phyloP scores from a whole-genome alignment of 148 eudicot genomes.

The Rhododendron ovatum region DNA sequence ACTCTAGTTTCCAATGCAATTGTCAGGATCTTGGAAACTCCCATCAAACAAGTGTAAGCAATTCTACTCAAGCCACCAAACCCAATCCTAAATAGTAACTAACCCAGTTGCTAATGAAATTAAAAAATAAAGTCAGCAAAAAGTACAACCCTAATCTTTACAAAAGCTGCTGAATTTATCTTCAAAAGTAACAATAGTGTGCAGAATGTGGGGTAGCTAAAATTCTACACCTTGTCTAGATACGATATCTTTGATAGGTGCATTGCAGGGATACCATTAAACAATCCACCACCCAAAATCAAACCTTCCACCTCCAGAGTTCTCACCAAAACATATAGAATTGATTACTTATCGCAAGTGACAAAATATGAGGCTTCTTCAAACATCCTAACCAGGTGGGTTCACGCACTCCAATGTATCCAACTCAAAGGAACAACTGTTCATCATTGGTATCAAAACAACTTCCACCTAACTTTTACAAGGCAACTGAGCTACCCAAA shows the following conservation, averaged over 20 bases:
- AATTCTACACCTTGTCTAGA: neutral
- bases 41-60: neutral
- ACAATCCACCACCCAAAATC: neutral
- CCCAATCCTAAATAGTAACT: neutral
- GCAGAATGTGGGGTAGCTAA: neutral
- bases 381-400: neutral
- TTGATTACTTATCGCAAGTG: neutral
- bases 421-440: neutral
- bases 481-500: neutral
- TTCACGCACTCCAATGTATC: neutral
- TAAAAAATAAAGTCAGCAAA: neutral
- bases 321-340: neutral
- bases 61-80: neutral
- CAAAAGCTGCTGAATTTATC: conserved; percentile 2
- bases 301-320: neutral
- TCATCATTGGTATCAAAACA: neutral
- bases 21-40: neutral
- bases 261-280: neutral
- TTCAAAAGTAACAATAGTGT: neutral
- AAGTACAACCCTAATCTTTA: neutral
- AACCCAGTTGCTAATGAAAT: neutral
- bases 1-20: too few relatives aligned
- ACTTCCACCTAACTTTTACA: neutral
- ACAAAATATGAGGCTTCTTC: neutral
- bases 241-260: neutral